Percentiles rank a stretch among this genome's conserved stretches.
Conservation (phyloP, 2,329 filamentous ascomycete species). For the Aspergillus fructus region DNA sequence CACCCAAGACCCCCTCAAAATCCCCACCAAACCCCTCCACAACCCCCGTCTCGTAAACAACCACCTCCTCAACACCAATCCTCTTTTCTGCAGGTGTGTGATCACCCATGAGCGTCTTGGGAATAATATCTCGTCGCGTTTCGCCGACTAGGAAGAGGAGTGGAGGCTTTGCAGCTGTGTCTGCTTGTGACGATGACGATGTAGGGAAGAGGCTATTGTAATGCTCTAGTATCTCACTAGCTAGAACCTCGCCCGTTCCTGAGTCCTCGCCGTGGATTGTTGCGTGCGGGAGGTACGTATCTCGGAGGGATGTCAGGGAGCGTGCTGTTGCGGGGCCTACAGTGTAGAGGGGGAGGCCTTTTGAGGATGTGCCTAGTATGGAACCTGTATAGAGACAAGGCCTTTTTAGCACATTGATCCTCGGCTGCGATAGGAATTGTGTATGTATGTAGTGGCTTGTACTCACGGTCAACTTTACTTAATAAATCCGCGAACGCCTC, state of each 20-base stretch:
- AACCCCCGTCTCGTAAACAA: constrained; percentile 83
- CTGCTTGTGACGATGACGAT: not conserved
- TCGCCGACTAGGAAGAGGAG: constrained; percentile 89
- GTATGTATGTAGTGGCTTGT: not conserved
- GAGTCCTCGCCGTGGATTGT: constrained; percentile 75
- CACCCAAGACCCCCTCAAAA: constrained; percentile 56
- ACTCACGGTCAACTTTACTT: constrained; percentile 24
- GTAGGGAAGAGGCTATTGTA: constrained; percentile 53
- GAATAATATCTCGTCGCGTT: constrained; percentile 85
- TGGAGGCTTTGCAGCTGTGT: constrained; percentile 44
- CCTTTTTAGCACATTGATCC: not conserved
- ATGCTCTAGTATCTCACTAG: constrained; percentile 74
- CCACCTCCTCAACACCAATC: constrained; percentile 72
- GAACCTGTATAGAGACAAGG: not conserved
- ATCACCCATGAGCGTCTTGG: constrained; percentile 68
- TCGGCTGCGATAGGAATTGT: not conserved
- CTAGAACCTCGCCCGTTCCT: constrained; percentile 79
- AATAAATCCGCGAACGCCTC: constrained; percentile 43
- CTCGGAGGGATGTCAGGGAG: constrained; percentile 59
- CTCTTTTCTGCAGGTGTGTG: constrained; percentile 49
- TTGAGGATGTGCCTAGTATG: constrained; percentile 21
- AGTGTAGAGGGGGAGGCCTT: constrained; percentile 41
- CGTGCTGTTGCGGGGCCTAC: constrained; percentile 57
- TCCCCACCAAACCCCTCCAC: constrained; percentile 74
- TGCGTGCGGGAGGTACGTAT: constrained; percentile 47